These are phyloP conservation scores for Pichia sp. DNA, from an alignment of 1,139 yeast genomes.

Conservation along the genomic window DNA sequence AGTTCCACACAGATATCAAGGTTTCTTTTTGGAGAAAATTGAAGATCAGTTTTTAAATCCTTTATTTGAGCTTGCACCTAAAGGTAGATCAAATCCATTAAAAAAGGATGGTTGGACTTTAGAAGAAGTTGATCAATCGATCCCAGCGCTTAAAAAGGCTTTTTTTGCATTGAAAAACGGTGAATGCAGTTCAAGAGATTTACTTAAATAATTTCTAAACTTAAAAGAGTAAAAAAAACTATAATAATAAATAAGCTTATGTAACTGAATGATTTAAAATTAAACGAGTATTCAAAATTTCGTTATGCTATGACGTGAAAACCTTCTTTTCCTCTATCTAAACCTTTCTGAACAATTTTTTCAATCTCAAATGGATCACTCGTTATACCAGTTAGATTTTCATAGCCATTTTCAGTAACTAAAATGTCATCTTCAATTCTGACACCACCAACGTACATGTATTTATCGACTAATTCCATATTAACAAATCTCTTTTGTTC, in stretches of 20 bases:
- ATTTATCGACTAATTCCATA: constrained; percentile 59
- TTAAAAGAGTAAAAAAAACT: too few relatives aligned
- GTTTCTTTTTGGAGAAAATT: constrained; percentile 14
- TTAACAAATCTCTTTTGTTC: constrained; percentile 57
- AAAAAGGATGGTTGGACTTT: constrained; percentile 6
- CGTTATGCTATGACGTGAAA: constrained; percentile 63
- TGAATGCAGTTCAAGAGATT: constrained; percentile 7
- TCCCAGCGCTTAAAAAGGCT: constrained; percentile 13
- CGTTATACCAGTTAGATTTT: constrained; percentile 76
- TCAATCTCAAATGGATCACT: constrained; percentile 80
- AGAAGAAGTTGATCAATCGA: constrained; percentile 13
- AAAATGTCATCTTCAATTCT: constrained; percentile 91
- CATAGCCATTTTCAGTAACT: constrained; percentile 70
- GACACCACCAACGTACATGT: constrained; percentile 90
- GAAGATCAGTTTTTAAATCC: constrained; percentile 19
- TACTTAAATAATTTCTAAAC: constrained; percentile 8
- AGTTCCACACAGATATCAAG: constrained; percentile 19
- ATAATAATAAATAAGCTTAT: too few relatives aligned
- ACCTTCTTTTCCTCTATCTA: constrained; percentile 48
- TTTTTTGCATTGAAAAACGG: constrained; percentile 11
- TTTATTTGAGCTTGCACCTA: constrained; percentile 13
- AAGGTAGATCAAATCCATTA: constrained; percentile 15
- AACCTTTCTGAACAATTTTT: constrained; percentile 65
- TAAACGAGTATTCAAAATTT: too few relatives aligned
- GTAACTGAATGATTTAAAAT: too few relatives aligned